Conservation (phyloP, 768 basidiomycete species). For the Hysterangium stoloniferum region DNA sequence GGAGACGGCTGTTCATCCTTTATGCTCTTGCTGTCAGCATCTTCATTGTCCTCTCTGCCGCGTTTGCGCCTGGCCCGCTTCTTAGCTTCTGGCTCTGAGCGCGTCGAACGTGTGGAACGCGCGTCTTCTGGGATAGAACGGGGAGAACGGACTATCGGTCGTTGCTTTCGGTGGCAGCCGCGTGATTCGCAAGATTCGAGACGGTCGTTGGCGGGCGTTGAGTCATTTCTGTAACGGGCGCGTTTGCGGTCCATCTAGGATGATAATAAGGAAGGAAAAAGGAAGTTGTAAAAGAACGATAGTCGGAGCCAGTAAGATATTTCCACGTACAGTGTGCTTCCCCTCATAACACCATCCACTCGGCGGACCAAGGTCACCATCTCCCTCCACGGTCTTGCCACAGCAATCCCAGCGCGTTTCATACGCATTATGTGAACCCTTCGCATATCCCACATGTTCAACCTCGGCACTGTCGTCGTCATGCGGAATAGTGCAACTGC, state of each 20-base stretch:
- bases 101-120: conserved; percentile 1
- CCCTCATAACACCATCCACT: conserved; percentile 88
- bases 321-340: conserved; percentile 55
- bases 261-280: neutral
- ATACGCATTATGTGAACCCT: conserved; percentile 26
- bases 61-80: conserved; percentile 1
- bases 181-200: conserved; percentile 49
- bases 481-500: conserved; percentile 61
- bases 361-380: conserved; percentile 75
- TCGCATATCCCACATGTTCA: conserved; percentile 39
- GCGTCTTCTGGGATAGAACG: conserved; percentile 4
- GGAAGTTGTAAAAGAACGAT: neutral
- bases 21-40: neutral
- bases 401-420: conserved; percentile 70
- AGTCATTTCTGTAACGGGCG: conserved; percentile 73
- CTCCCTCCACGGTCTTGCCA: conserved; percentile 60
- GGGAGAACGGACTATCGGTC: neutral
- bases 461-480: conserved; percentile 78
- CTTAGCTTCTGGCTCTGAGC: conserved; percentile 1
- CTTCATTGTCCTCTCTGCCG: neutral
- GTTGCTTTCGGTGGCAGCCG: conserved; percentile 41
- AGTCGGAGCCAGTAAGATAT: too few relatives aligned
- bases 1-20: neutral
- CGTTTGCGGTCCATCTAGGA: conserved; percentile 62
- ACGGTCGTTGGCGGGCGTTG: conserved; percentile 57